Conservation (phyloP, 164 flowering plant genomes). For the Stephania cephalantha region DNA sequence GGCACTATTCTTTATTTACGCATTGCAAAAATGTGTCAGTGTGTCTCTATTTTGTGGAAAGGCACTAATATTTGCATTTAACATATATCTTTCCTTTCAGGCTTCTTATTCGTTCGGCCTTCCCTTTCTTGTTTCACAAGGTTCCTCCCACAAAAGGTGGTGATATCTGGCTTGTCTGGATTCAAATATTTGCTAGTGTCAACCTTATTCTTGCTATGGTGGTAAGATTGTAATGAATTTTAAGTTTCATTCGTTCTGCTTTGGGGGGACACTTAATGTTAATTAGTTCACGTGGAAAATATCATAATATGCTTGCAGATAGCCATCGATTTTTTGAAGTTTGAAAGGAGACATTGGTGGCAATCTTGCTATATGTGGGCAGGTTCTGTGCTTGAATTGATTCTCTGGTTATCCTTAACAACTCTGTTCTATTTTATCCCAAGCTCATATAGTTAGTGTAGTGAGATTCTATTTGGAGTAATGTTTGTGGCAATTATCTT, state of each 20-base stretch:
- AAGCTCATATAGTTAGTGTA: constrained; percentile 1
- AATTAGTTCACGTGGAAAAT: too few species aligned
- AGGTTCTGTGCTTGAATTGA: constrained; percentile 29
- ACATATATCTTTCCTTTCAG: constrained; percentile 25
- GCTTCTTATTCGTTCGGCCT: constrained; percentile 41
- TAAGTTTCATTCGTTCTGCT: background rate
- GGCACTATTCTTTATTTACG: background rate
- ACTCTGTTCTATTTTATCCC: constrained; percentile 1
- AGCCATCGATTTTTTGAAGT: constrained; percentile 41
- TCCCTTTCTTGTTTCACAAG: constrained; percentile 58
- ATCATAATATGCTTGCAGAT: constrained; percentile 35
- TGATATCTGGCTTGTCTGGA: constrained; percentile 56
- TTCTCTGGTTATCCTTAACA: constrained; percentile 2
- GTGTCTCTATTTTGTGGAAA: background rate
- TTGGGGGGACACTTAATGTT: background rate
- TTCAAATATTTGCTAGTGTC: constrained; percentile 76
- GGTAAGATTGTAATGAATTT: constrained; percentile 30
- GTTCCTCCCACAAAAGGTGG: constrained; percentile 50
- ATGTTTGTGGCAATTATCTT: constrained; percentile 4
- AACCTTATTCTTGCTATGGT: constrained; percentile 59
- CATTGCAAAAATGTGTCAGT: background rate
- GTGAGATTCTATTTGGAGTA: background rate
- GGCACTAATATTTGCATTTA: background rate
- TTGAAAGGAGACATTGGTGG: constrained; percentile 56
- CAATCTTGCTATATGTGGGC: constrained; percentile 83